Base-by-base conservation (phyloP, 192 early-diverging fungal genomes). In the Chytriomyces sp. region DNA sequence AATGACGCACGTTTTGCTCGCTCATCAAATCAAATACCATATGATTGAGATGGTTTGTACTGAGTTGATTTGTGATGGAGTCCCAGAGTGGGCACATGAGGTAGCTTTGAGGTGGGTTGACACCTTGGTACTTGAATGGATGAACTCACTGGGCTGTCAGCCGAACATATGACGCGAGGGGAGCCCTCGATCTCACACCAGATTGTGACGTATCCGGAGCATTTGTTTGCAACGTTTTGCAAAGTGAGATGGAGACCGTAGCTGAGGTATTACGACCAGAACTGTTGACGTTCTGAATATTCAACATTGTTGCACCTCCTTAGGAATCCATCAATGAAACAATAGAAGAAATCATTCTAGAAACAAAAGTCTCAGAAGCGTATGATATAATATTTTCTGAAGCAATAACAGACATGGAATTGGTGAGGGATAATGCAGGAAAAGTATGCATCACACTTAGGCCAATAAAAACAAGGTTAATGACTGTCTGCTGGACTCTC, bases 1-100 rank as follows among this genome's bases (percentile, higher is more conserved):
- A 22, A 38, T 17, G 5, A 64, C 63, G 30, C 26, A 17, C 10
- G 14, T 19, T 38, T 36, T 68, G 5, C 22, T 68, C 3, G 17
- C 53, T 34, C 66, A 68, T 28, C 26, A 36, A 56, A n/a, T 39
- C 39, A 68, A 68, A 68, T 68, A 68, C 56, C 49, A 68, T 36
- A 52, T 56, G 44, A 54, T 68, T 28, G 34, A 36, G 6, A 56
- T 55, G 26, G 53, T 68, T 32, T 36, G 40, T 2, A 34, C 52
- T 6, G 36, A 56, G 28, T n/a, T 68, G 7, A 68, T 68, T 53
- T 22, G 40, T n/a, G 66, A 68, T 8, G 5, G 19, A 56, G 52
- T 39, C 3, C 2, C 37, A 3, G 52, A 53, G 28, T n/a, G 19
- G 17, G 33, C 56, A 26, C 33, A 68, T 26, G 66, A 68, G 32